Conservation (phyloP, 2,329 filamentous ascomycete genomes). For the Hawksworthiomyces lignivorus region DNA sequence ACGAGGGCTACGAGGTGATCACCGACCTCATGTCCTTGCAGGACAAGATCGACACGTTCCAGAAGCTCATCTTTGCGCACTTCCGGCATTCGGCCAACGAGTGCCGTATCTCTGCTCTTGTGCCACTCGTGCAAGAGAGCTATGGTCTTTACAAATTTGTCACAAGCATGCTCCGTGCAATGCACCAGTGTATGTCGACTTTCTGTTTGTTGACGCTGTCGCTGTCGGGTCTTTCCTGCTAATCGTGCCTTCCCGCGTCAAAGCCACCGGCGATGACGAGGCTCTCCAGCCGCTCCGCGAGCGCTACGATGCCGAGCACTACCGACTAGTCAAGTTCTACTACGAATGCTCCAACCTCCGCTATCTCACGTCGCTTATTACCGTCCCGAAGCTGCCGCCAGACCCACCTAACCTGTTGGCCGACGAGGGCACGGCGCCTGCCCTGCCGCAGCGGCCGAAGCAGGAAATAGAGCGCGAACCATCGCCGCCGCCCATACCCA, state of each 20-base stretch:
- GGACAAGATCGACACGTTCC: constrained; percentile 97
- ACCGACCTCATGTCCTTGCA: constrained; percentile 93
- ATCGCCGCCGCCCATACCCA: constrained; percentile 60
- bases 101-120: constrained; percentile 87
- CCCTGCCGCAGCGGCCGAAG: constrained; percentile 72
- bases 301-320: constrained; percentile 91
- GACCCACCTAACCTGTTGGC: constrained; percentile 83
- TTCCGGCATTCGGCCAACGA: constrained; percentile 89
- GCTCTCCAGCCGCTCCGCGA: constrained; percentile 80
- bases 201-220: too few species aligned
- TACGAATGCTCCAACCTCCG: constrained; percentile 98
- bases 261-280: constrained; percentile 86
- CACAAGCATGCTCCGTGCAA: constrained; percentile 96
- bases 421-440: constrained; percentile 77
- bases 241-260: not conserved
- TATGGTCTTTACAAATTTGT: constrained; percentile 99
- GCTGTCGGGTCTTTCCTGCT: constrained; percentile 1
- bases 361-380: constrained; percentile 93
- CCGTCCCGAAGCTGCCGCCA: constrained; percentile 89
- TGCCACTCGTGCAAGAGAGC: constrained; percentile 91
- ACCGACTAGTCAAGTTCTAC: constrained; percentile 94
- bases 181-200: constrained; percentile 73
- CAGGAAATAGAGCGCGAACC: constrained; percentile 63
- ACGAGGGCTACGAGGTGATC: constrained; percentile 96
- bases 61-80: constrained; percentile 96